Evolutionary conservation across 176 grass and related monocot species (phyloP).

Genomic region (Thalia dealbata): DNA sequence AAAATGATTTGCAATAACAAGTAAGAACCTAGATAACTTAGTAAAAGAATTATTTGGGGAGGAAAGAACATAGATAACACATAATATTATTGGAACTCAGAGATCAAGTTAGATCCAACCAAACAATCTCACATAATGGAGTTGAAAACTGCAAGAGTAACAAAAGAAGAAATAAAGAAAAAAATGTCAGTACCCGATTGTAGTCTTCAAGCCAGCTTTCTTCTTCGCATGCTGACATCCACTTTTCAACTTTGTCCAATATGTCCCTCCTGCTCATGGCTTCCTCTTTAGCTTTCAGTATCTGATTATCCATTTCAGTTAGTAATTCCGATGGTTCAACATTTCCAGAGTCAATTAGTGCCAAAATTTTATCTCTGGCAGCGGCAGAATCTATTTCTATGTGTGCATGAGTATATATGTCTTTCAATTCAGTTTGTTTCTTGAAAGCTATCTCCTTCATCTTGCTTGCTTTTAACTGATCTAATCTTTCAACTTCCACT

Average conservation of each 20-base stretch:
- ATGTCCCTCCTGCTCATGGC: constrained; percentile 80
- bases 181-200: constrained; percentile 37
- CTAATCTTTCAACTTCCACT: constrained; percentile 72
- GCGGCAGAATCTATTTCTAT: constrained; percentile 45
- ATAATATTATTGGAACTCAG: no score
- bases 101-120: no score
- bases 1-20: background rate
- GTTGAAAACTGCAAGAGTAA: background rate
- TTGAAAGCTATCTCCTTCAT: constrained; percentile 96
- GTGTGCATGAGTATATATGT: constrained; percentile 70
- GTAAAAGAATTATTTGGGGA: no score
- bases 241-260: constrained; percentile 78
- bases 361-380: constrained; percentile 65
- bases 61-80: no score
- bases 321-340: constrained; percentile 78
- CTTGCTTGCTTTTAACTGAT: constrained; percentile 79
- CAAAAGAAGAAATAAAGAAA: constrained; percentile 1
- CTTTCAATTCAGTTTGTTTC: constrained; percentile 77
- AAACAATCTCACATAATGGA: no score
- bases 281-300: constrained; percentile 83
- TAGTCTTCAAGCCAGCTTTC: constrained; percentile 99
- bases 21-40: no score
- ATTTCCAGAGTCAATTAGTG: constrained; percentile 57
- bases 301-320: constrained; percentile 73
- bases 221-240: constrained; percentile 89